A percentile compares a stretch with the other conserved stretches of the same genome.
These are phyloP conservation scores for Rosa persica DNA, from an alignment of 306 rosid genomes.

Conservation along the genomic window DNA sequence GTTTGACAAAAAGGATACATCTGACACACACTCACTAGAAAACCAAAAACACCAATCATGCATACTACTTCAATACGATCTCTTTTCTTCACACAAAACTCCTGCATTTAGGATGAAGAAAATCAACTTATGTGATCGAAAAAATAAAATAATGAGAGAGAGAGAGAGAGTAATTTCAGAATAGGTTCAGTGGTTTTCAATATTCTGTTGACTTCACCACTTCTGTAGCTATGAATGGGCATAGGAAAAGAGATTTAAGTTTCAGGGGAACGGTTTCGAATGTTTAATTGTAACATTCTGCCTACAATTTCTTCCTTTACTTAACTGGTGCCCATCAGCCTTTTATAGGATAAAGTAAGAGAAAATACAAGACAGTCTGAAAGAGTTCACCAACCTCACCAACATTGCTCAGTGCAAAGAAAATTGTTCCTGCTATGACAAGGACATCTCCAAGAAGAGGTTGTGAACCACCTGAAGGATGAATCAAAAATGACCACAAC, in stretches of 20 bases:
- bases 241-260: neutral
- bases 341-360: neutral
- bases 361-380: neutral
- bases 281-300: neutral
- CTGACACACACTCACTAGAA: slow-evolving; percentile 44
- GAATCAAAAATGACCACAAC: neutral
- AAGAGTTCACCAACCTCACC: slow-evolving; percentile 50
- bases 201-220: neutral
- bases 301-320: neutral
- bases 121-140: neutral
- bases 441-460: slow-evolving; percentile 65
- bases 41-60: slow-evolving; percentile 63
- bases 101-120: slow-evolving; percentile 43
- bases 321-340: neutral
- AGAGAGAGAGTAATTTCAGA: neutral
- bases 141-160: neutral
- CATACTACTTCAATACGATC: slow-evolving; percentile 57
- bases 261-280: neutral
- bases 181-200: neutral
- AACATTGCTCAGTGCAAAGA: slow-evolving; percentile 68
- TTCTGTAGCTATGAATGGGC: neutral
- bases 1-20: slow-evolving; percentile 50
- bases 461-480: slow-evolving; percentile 50
- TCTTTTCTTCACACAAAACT: slow-evolving; percentile 60
- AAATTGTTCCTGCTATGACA: slow-evolving; percentile 58